phyloP scores from a whole-genome alignment of 2,329 filamentous ascomycete species.

The Colletotrichum sojae region DNA sequence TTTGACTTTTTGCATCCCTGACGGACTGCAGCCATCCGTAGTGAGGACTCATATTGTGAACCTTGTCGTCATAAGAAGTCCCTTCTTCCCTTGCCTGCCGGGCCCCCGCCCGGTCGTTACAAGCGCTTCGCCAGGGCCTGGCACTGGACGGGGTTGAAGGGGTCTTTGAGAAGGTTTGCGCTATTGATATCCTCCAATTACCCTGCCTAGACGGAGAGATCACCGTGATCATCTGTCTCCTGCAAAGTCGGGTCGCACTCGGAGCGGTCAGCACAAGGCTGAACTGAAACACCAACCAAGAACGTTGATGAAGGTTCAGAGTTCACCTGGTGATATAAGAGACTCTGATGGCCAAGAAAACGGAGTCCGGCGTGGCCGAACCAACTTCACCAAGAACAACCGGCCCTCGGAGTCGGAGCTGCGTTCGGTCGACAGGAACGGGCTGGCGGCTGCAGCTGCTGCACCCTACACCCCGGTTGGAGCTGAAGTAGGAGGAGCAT shows the following conservation, averaged over 20 bases:
- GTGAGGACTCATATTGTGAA: constrained; percentile 15
- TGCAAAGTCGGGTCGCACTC: constrained; percentile 24
- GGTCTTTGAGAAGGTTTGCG: constrained; percentile 33
- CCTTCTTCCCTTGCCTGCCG: constrained; percentile 26
- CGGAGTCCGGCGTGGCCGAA: neutral
- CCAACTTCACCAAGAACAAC: neutral
- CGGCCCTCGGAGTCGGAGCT: constrained; percentile 18
- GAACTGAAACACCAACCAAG: constrained; percentile 30
- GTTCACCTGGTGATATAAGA: constrained; percentile 36
- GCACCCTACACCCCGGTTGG: neutral
- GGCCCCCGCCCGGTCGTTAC: constrained; percentile 15
- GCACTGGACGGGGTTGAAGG: constrained; percentile 24
- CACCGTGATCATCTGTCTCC: constrained; percentile 35
- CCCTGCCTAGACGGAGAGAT: constrained; percentile 30
- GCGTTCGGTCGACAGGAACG: constrained; percentile 17
- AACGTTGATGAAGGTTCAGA: constrained; percentile 22
- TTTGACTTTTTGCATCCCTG: constrained; percentile 38
- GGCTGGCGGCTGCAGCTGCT: constrained; percentile 1
- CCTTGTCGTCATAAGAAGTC: constrained; percentile 31
- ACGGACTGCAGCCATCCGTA: constrained; percentile 7
- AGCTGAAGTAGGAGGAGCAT: neutral
- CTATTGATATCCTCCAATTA: constrained; percentile 36
- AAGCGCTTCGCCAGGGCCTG: constrained; percentile 23
- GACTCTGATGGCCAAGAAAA: neutral
- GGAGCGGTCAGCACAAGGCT: constrained; percentile 37